Percentiles rank a stretch among this genome's conserved stretches.
Conservation (phyloP, 2,329 filamentous ascomycete genomes). For the Xylariaceae sp. region DNA sequence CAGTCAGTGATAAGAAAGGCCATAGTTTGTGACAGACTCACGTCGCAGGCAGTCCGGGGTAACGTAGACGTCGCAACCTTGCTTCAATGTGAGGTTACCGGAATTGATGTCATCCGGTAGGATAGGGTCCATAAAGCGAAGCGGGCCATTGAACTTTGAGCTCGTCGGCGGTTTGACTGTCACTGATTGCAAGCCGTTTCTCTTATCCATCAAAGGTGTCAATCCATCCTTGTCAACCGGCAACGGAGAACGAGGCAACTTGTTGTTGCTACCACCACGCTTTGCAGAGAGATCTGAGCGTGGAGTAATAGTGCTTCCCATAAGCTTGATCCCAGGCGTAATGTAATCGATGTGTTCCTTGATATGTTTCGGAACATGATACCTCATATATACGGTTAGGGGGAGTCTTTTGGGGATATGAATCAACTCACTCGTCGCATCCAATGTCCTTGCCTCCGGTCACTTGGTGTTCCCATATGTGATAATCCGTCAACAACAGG, state of each 20-base stretch:
- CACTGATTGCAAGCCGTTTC: slow-evolving; percentile 8
- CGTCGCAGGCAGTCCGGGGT: slow-evolving; percentile 28
- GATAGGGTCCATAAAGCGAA: slow-evolving; percentile 21
- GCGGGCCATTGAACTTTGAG: slow-evolving; percentile 16
- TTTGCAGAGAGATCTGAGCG: slow-evolving; percentile 18
- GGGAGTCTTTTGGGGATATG: neutral
- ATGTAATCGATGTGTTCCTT: slow-evolving; percentile 52
- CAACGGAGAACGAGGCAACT: neutral
- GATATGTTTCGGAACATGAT: slow-evolving; percentile 46
- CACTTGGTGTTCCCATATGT: slow-evolving; percentile 37
- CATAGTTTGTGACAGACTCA: slow-evolving; percentile 4
- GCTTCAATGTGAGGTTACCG: slow-evolving; percentile 20
- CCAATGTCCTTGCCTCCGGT: slow-evolving; percentile 36
- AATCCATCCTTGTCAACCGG: slow-evolving; percentile 9
- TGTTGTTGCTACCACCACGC: neutral
- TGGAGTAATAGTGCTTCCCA: slow-evolving; percentile 21
- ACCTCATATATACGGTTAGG: slow-evolving; percentile 34
- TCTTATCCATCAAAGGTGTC: slow-evolving; percentile 14
- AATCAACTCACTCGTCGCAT: slow-evolving; percentile 30
- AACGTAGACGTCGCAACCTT: slow-evolving; percentile 24
- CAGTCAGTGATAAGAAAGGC: neutral
- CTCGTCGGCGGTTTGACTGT: slow-evolving; percentile 9
- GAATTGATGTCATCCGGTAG: slow-evolving; percentile 16
- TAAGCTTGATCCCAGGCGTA: slow-evolving; percentile 51
- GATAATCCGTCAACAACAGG: slow-evolving; percentile 37